These are phyloP conservation scores for Aspergillus sp. DNA, from an alignment of 2,329 filamentous ascomycete genomes.

Conservation along the genomic window DNA sequence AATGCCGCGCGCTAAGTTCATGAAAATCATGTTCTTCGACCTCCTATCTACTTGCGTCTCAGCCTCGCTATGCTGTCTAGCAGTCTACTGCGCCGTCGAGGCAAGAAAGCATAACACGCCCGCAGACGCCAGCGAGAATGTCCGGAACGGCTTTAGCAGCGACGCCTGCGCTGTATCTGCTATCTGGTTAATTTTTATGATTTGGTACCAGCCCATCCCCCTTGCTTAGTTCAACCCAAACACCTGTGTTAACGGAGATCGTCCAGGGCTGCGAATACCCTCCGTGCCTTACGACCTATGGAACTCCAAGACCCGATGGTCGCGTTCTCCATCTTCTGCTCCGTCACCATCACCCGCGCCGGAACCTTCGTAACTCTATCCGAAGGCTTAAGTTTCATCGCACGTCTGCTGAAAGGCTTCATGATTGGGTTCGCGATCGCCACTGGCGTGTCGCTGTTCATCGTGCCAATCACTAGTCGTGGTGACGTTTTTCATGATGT, in stretches of 20 bases:
- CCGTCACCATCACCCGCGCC: slow-evolving; percentile 58
- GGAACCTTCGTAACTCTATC: slow-evolving; percentile 47
- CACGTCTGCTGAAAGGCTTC: slow-evolving; percentile 59
- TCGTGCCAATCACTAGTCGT: slow-evolving; percentile 66
- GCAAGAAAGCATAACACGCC: slow-evolving; percentile 60
- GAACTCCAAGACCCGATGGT: slow-evolving; percentile 66
- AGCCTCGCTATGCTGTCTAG: slow-evolving; percentile 60
- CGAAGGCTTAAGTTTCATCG: slow-evolving; percentile 36
- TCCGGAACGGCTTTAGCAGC: slow-evolving; percentile 58
- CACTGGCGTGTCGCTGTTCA: slow-evolving; percentile 61
- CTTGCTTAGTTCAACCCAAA: too few species aligned
- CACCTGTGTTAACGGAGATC: too few species aligned
- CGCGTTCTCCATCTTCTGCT: slow-evolving; percentile 65
- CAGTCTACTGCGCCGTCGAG: slow-evolving; percentile 64
- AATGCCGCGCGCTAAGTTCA: slow-evolving; percentile 68
- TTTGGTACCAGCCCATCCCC: slow-evolving; percentile 50
- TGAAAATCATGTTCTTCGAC: slow-evolving; percentile 67
- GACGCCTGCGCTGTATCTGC: slow-evolving; percentile 67
- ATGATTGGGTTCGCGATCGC: slow-evolving; percentile 65
- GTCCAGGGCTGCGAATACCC: slow-evolving; percentile 58
- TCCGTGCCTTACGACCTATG: slow-evolving; percentile 62
- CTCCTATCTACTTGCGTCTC: slow-evolving; percentile 57
- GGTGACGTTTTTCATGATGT: slow-evolving; percentile 63
- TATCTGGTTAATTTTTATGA: slow-evolving; percentile 68
- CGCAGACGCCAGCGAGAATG: slow-evolving; percentile 26